Base-by-base conservation (phyloP, 2,329 filamentous ascomycete genomes). In the Aspergillus tanneri region DNA sequence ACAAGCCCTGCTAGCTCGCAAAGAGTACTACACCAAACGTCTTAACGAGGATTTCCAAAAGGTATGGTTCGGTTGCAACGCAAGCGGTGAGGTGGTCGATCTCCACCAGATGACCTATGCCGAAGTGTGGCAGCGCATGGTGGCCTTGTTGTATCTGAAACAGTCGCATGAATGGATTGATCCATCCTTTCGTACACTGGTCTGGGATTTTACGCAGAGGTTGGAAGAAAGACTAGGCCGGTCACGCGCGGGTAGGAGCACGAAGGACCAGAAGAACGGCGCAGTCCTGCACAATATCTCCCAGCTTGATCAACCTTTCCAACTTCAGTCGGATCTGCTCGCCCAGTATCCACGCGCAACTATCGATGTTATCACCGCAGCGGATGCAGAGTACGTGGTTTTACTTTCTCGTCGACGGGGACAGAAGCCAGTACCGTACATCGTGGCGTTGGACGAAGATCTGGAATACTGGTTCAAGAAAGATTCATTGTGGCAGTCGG, bases 391-490 rank as follows among this genome's bases (percentile, higher is more conserved):
- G 74, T 87, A 97, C 73, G 97, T 99, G 79, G 73, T 99, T 45
- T 79, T 95, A 25, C 84, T 99, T 35, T 97, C 91, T 79, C 86
- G 93, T 73, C 86, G 90, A 28, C 88, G 87, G 38, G 87, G 86
- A 32, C 93, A 99, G 77, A 99, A 99, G 80, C 93, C 93, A 2
- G 88, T 95, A 22, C 93, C 92, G 0, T 99, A 99, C 67, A 91
- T 99, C 23, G 95, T 95, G 4, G 80, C 87, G n/a, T 80, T 99
- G 18, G 93, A 99, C 62, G 90, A 95, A 55, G 96, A 92, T 68
- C 99, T 99, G 58, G 93, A 99, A 68, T 96, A 95, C 75, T 99
- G 90, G 78, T 99, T 99, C 86, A 99, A 99, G 84, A 99, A 99
- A 78, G 93, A 99, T 71, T 99, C 93, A 1, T 81, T 99, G 6